Evolutionary conservation across 2,329 filamentous ascomycete species (phyloP).

Genomic region (Lasiodiplodia theobromae): DNA sequence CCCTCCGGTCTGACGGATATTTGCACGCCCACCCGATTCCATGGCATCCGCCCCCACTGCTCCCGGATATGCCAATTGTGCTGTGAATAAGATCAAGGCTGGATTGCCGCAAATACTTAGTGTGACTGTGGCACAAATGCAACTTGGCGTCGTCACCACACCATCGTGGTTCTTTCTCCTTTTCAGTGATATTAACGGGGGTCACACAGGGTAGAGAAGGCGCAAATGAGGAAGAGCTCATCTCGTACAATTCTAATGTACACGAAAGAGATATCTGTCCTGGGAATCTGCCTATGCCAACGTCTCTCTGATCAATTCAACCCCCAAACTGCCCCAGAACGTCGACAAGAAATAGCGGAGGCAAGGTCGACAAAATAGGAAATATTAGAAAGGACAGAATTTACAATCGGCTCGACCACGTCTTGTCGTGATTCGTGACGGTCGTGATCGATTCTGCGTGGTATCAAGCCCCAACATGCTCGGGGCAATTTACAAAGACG

Average conservation of each 20-base stretch:
- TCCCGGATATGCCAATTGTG: not conserved
- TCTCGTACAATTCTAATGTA: constrained; percentile 23
- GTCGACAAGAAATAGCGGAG: not conserved
- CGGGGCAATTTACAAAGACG: not conserved
- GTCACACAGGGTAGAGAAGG: not conserved
- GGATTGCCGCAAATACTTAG: not conserved
- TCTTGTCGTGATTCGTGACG: constrained; percentile 13
- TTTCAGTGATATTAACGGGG: not conserved
- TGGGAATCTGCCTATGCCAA: not conserved
- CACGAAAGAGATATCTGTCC: not conserved
- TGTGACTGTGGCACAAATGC: not conserved
- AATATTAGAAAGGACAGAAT: not conserved
- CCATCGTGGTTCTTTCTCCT: not conserved
- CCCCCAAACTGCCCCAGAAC: not conserved
- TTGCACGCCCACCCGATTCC: too few relatives aligned
- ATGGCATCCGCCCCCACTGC: not conserved
- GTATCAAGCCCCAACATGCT: constrained; percentile 16
- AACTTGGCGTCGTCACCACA: not conserved
- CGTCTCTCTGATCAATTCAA: not conserved
- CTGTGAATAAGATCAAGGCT: too few relatives aligned
- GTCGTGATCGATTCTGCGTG: constrained; percentile 20
- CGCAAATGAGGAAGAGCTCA: not conserved
- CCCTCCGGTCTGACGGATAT: not conserved
- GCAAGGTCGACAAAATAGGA: not conserved
- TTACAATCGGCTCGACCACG: constrained; percentile 20